Conservation (phyloP, 2,329 filamentous ascomycete species). For the Cercospora sp. region DNA sequence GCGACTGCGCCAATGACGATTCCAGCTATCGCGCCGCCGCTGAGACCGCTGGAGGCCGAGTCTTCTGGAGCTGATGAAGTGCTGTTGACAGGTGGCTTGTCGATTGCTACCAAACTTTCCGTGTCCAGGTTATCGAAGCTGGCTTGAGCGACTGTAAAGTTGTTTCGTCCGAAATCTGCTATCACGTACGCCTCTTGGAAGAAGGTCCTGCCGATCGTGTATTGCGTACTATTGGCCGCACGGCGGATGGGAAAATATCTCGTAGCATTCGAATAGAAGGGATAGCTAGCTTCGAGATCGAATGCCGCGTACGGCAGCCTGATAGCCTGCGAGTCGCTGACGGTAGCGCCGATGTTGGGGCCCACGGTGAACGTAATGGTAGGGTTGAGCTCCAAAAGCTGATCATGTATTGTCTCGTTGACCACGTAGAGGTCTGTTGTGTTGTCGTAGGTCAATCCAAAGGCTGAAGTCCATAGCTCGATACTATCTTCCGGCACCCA, state of each 20-base stretch:
- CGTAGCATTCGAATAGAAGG: slow-evolving; percentile 35
- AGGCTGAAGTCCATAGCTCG: slow-evolving; percentile 43
- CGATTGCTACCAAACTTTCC: slow-evolving; percentile 12
- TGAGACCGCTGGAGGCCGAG: slow-evolving; percentile 54
- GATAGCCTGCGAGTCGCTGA: slow-evolving; percentile 31
- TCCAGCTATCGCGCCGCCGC: slow-evolving; percentile 86
- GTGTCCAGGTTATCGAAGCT: slow-evolving; percentile 9
- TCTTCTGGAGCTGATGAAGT: background rate
- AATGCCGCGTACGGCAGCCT: slow-evolving; percentile 45
- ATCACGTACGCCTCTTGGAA: slow-evolving; percentile 36
- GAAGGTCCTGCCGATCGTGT: slow-evolving; percentile 33
- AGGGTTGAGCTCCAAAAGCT: slow-evolving; percentile 39
- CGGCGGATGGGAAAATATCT: slow-evolving; percentile 32
- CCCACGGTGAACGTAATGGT: slow-evolving; percentile 41
- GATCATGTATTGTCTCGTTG: slow-evolving; percentile 43
- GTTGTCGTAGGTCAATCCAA: slow-evolving; percentile 44
- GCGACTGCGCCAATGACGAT: slow-evolving; percentile 79
- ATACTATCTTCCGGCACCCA: slow-evolving; percentile 45
- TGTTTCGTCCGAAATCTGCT: slow-evolving; percentile 32
- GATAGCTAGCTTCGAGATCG: slow-evolving; percentile 37
- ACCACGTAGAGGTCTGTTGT: slow-evolving; percentile 44
- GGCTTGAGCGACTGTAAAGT: slow-evolving; percentile 35
- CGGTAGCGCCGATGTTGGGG: background rate
- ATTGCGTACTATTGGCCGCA: slow-evolving; percentile 31
- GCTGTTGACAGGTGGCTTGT: slow-evolving; percentile 1